Evolutionary conservation across 139 green algal genomes (phyloP), one percentile per base, ranked within the genome.

Genomic region (Micractinium conductrix): DNA sequence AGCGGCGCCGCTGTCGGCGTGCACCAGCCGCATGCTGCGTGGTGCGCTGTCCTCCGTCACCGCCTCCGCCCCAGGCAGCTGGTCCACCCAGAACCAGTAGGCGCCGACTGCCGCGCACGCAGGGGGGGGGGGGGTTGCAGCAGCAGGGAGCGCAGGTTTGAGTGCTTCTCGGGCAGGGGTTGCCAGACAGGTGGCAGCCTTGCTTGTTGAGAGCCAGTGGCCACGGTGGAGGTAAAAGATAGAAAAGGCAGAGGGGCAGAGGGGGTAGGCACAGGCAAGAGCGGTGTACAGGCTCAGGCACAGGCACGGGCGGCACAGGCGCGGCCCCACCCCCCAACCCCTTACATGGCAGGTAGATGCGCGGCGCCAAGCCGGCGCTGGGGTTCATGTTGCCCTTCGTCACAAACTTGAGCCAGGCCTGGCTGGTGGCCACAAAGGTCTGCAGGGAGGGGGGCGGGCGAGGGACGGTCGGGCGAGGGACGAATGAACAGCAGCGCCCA

Each of bases 71-170:
- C 74, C 74, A n/a, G 58, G n/a, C 76, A 82, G 28, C 21, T 30
- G 76, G 38, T 82, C 76, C 76, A 82, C 76, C 76, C 76, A 82
- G 76, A 73, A 82, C 58, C 58, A 82, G 58, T 82, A 82, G 38
- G 72, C 76, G 4, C 58, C 42, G 76, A 82, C 76, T 82, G 76
- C 26, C 17, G 4, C 10, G 7, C 5, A 22, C 17, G 5, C 17
- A 30, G 30, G n/a, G 14, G n/a, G 16, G n/a, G 7, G 12, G 68
- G 37, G 8, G 21, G 10, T 45, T 6, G 21, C 0, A 53, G 19
- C 2, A 5, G 38, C 6, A 35, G n/a, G n/a, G n/a, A n/a, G n/a
- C n/a, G n/a, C n/a, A n/a, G n/a, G n/a, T n/a, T n/a, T n/a, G n/a
- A n/a, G n/a, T n/a, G n/a, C n/a, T n/a, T n/a, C n/a, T n/a, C n/a